Evolutionary conservation across 2,329 filamentous ascomycete species (phyloP), one percentile per base, ranked within the genome.

Genomic region (Neoarthrinium moseri): DNA sequence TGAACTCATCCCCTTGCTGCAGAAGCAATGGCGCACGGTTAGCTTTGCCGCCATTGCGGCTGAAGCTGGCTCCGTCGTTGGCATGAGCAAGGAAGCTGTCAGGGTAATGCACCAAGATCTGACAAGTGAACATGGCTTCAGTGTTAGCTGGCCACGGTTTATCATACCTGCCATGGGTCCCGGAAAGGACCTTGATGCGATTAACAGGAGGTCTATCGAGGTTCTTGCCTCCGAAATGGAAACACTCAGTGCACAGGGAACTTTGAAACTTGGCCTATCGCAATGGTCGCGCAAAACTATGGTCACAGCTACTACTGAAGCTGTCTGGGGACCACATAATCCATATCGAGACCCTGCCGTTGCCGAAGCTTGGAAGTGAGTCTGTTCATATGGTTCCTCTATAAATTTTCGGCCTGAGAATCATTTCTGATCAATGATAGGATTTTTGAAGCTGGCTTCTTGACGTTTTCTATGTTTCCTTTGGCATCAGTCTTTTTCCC

Each of bases 321-420:
- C 59, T 8, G 47, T 59, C 17, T 62, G 49, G 38, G 59, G 60
- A 1, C 56, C 56, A 1, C 11, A 54, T 11, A 63, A 62, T 36
- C 59, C 58, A 4, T 58, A 51, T 29, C 51, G 54, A 12, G 54
- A 61, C 22, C 37, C 54, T 12, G 39, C 15, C 0, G 39, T 59
- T 3, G 53, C 37, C 12, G 34, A 54, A 1, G 58, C 57, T 7
- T 62, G 55, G 56, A 53, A 46, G 51, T 53, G 17, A 41, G 46
- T 26, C 5, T 30, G 8, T 29, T 40, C 27, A 10, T 18, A 23
- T 22, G 35, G 1, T 24, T 37, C 4, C 2, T 10, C n/a, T 11
- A 21, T 20, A 11, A 2, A 21, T 35, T 20, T 11, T 35, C 8
- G 1, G n/a, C 11, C 3, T 10, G 20, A 15, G 11, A 13, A 22